Percentiles rank a stretch among this genome's conserved stretches.
These are phyloP conservation scores for Sporothrix phasma DNA, from an alignment of 2,329 filamentous ascomycete species.

Conservation along the genomic window DNA sequence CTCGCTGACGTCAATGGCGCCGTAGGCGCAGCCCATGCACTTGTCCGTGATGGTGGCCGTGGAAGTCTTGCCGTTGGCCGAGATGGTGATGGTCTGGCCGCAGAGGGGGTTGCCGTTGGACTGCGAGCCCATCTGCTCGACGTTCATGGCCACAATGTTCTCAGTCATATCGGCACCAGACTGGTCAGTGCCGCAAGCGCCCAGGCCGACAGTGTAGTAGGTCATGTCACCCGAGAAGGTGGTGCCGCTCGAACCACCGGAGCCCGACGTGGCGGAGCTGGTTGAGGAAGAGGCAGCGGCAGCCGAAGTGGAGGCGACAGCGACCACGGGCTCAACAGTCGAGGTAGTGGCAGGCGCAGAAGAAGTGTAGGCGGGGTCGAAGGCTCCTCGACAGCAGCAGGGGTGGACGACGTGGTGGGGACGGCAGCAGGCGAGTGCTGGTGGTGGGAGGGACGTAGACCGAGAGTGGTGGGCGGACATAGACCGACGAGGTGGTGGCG, in stretches of 20 bases:
- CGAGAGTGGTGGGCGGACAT: background rate
- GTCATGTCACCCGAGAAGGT: slow-evolving; percentile 56
- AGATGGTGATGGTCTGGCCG: slow-evolving; percentile 57
- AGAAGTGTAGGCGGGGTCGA: background rate
- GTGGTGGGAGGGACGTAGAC: slow-evolving; percentile 1
- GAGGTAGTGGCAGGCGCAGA: slow-evolving; percentile 9
- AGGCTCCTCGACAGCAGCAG: slow-evolving; percentile 5
- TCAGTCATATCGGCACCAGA: slow-evolving; percentile 42
- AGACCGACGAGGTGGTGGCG: background rate
- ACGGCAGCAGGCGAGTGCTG: slow-evolving; percentile 2
- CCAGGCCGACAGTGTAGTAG: slow-evolving; percentile 60
- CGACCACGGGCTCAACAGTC: slow-evolving; percentile 11
- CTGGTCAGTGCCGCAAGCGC: slow-evolving; percentile 58
- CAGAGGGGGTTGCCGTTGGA: slow-evolving; percentile 64
- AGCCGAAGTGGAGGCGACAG: slow-evolving; percentile 11
- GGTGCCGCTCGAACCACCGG: slow-evolving; percentile 22
- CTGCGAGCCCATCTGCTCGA: slow-evolving; percentile 49
- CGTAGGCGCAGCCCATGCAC: slow-evolving; percentile 55
- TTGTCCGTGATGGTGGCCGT: slow-evolving; percentile 59
- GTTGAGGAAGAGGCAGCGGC: slow-evolving; percentile 20
- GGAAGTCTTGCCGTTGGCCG: slow-evolving; percentile 42
- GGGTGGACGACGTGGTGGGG: slow-evolving; percentile 15
- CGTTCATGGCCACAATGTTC: slow-evolving; percentile 60
- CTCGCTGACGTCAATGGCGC: slow-evolving; percentile 42
- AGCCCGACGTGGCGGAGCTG: slow-evolving; percentile 17